These are phyloP conservation scores for Pyricularia sp. DNA, from an alignment of 2,329 filamentous ascomycete species.

Conservation along the genomic window DNA sequence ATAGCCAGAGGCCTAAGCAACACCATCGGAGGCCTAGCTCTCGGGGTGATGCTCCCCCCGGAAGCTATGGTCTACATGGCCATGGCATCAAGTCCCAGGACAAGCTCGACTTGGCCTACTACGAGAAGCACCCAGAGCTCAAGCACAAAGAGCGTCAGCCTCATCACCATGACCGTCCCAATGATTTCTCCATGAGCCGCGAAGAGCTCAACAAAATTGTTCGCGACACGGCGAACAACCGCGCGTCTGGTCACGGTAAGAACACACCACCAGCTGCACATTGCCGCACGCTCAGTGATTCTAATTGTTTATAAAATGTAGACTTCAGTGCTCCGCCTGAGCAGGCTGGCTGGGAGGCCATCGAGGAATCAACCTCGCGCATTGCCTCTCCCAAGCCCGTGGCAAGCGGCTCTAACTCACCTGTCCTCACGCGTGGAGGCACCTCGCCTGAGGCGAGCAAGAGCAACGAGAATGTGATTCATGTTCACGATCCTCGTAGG, in stretches of 20 bases:
- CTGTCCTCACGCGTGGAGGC: conserved; percentile 14
- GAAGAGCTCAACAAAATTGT: conserved; percentile 87
- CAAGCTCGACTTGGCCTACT: conserved; percentile 72
- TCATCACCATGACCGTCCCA: conserved; percentile 40
- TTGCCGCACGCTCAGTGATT: not conserved
- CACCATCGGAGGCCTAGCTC: conserved; percentile 63
- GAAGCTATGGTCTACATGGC: conserved; percentile 86
- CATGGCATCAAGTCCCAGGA: conserved; percentile 66
- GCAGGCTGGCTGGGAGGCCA: conserved; percentile 78
- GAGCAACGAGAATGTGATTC: conserved; percentile 52
- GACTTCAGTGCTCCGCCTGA: conserved; percentile 72
- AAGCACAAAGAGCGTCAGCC: conserved; percentile 58
- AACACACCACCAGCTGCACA: not conserved
- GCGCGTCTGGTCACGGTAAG: conserved; percentile 38
- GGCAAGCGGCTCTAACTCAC: conserved; percentile 27
- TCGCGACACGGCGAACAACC: conserved; percentile 48
- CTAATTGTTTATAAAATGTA: conserved; percentile 17
- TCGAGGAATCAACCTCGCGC: conserved; percentile 69
- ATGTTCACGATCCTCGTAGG: conserved; percentile 56
- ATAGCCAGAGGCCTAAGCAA: conserved; percentile 27
- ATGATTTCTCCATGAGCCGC: conserved; percentile 75
- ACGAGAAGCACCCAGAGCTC: conserved; percentile 79
- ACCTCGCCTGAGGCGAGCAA: conserved; percentile 17
- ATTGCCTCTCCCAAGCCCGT: conserved; percentile 54
- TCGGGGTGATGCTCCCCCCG: conserved; percentile 61